Percentiles rank a stretch among this genome's conserved stretches.
phyloP scores from a whole-genome alignment of 441 rosid genomes.

The Aquilaria agallochum region DNA sequence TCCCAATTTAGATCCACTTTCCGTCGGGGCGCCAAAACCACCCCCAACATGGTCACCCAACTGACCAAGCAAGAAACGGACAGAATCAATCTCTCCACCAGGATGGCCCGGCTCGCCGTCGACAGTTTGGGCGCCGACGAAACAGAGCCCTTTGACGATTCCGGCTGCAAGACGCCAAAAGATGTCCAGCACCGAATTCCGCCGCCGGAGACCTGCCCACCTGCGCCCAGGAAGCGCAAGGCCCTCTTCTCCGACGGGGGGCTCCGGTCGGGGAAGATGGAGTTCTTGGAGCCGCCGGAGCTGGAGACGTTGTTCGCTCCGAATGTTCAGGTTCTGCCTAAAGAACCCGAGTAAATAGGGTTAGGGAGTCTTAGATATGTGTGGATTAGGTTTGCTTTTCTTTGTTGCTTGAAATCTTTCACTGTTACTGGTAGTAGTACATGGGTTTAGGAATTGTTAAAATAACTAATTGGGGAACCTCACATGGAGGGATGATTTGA shows the following conservation, averaged over 20 bases:
- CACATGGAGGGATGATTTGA: no score
- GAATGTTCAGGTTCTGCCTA: no score
- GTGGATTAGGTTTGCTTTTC: no score
- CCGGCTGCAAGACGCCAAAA: constrained; percentile 1
- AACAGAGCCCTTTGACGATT: background rate
- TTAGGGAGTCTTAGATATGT: no score
- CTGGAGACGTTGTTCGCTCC: no score
- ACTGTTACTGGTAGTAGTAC: no score
- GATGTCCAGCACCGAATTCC: background rate
- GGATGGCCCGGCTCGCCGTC: background rate
- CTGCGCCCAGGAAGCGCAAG: constrained; percentile 2
- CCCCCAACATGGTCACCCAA: background rate
- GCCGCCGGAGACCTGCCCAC: constrained; percentile 1
- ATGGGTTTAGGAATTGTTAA: no score
- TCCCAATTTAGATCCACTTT: background rate
- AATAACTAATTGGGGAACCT: no score
- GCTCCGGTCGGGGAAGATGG: no score
- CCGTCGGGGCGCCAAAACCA: background rate
- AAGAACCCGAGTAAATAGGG: no score
- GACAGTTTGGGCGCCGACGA: background rate
- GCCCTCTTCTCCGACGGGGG: background rate
- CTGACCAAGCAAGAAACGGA: background rate
- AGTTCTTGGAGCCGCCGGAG: no score
- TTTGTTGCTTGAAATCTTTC: no score
- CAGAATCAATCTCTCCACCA: background rate